Percentiles rank a stretch among this genome's conserved stretches.
These are phyloP conservation scores for Rubus parviflorus DNA, from an alignment of 306 rosid genomes.

Conservation along the genomic window DNA sequence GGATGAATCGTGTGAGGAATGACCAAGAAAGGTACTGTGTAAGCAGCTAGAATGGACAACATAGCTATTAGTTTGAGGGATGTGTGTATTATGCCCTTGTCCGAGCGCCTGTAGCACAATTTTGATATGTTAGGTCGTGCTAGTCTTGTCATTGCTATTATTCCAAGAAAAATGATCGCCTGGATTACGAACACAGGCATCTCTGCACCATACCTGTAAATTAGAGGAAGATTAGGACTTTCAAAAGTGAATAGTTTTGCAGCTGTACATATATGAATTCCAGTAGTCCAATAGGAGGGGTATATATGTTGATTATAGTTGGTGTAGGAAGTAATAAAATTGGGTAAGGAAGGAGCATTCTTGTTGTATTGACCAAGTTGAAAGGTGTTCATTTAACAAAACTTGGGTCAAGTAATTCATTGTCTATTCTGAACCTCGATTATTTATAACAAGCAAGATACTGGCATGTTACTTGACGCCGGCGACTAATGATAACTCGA, in stretches of 20 bases:
- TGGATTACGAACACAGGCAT: slow-evolving; percentile 60
- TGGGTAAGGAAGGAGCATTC: neutral
- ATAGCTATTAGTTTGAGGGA: slow-evolving; percentile 52
- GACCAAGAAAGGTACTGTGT: slow-evolving; percentile 56
- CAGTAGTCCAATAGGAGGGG: neutral
- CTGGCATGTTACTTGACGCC: neutral
- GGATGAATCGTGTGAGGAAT: slow-evolving; percentile 88
- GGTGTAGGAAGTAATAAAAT: neutral
- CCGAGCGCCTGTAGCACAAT: slow-evolving; percentile 66
- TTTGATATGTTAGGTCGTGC: slow-evolving; percentile 71
- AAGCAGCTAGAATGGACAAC: slow-evolving; percentile 75
- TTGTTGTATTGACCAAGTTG: neutral
- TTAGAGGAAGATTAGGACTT: neutral
- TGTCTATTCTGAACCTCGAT: neutral
- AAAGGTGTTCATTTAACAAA: neutral
- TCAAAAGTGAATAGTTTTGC: neutral
- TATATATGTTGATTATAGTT: neutral
- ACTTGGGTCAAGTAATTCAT: neutral
- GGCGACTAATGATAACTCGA: neutral
- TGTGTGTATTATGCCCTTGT: slow-evolving; percentile 57
- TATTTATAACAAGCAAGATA: neutral
- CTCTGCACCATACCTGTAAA: slow-evolving; percentile 66
- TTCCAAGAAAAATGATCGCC: slow-evolving; percentile 48
- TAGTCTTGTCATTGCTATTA: slow-evolving; percentile 63
- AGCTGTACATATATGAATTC: neutral